Evolutionary conservation across 2,329 filamentous ascomycete species (phyloP).

Genomic region (Cladophialophora psammophila): DNA sequence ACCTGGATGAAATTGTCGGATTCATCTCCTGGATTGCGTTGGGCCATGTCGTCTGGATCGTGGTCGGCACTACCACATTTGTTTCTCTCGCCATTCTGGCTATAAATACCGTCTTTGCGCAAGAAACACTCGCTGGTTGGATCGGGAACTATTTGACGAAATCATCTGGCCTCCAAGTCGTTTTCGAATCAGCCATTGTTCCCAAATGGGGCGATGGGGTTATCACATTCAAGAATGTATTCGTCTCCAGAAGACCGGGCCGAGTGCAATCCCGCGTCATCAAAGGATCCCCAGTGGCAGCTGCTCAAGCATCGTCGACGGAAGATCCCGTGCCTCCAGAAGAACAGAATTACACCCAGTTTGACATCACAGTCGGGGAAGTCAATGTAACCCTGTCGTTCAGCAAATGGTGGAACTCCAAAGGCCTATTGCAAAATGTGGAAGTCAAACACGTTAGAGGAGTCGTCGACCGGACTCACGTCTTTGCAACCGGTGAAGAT

Average conservation of each 20-base stretch:
- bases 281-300: conserved; percentile 86
- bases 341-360: conserved; percentile 97
- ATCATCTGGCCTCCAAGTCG: conserved; percentile 88
- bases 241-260: conserved; percentile 88
- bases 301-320: conserved; percentile 84
- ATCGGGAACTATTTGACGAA: conserved; percentile 94
- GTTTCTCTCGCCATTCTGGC: conserved; percentile 89
- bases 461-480: conserved; percentile 86
- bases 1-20: conserved; percentile 93
- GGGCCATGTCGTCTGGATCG: conserved; percentile 91
- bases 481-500: conserved; percentile 72
- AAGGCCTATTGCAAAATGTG: conserved; percentile 87
- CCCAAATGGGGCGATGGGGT: conserved; percentile 95
- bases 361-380: conserved; percentile 91
- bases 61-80: conserved; percentile 97
- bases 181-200: conserved; percentile 97
- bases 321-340: conserved; percentile 61
- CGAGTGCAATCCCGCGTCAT: conserved; percentile 79
- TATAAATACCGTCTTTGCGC: conserved; percentile 95
- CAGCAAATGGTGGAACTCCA: conserved; percentile 98
- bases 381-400: conserved; percentile 97
- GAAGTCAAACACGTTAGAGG: conserved; percentile 93
- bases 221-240: conserved; percentile 96
- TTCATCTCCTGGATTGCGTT: conserved; percentile 95
- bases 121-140: conserved; percentile 93